Evolutionary conservation across 2,329 filamentous ascomycete genomes (phyloP).

Genomic region (Ustilaginoidea virens): DNA sequence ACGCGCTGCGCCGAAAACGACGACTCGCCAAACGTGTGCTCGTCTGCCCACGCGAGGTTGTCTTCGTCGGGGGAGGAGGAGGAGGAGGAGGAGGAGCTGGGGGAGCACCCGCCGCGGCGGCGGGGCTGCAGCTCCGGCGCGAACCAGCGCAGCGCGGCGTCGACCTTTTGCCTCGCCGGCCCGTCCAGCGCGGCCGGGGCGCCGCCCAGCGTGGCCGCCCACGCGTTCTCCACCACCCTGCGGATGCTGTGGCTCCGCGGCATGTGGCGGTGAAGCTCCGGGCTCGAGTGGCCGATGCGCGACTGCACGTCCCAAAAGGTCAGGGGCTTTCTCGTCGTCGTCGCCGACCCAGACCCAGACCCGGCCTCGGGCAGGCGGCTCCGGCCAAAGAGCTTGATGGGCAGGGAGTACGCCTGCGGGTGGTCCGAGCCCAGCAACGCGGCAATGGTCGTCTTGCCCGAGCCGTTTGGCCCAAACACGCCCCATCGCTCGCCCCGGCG

Average conservation of each 20-base stretch:
- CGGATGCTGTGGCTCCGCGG: slow-evolving; percentile 61
- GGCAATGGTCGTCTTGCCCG: slow-evolving; percentile 88
- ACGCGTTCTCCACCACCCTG: slow-evolving; percentile 68
- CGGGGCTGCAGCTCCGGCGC: slow-evolving; percentile 56
- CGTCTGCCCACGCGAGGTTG: slow-evolving; percentile 46
- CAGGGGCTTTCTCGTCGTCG: too few species aligned
- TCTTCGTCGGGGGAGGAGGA: too few species aligned
- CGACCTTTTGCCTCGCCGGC: slow-evolving; percentile 42
- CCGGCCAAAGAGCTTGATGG: slow-evolving; percentile 72
- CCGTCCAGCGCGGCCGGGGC: slow-evolving; percentile 49
- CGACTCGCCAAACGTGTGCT: slow-evolving; percentile 54
- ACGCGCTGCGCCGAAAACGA: slow-evolving; percentile 75
- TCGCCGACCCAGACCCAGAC: too few species aligned
- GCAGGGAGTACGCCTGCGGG: slow-evolving; percentile 81
- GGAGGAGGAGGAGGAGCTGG: too few species aligned
- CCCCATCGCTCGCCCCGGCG: slow-evolving; percentile 77
- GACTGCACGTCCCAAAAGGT: slow-evolving; percentile 88
- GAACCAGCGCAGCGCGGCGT: slow-evolving; percentile 63
- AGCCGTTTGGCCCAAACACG: slow-evolving; percentile 85
- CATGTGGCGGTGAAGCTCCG: slow-evolving; percentile 88
- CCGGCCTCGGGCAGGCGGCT: slow-evolving; percentile 63
- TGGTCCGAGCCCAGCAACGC: slow-evolving; percentile 92
- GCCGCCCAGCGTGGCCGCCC: slow-evolving; percentile 71
- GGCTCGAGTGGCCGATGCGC: slow-evolving; percentile 82
- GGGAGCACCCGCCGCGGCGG: slow-evolving; percentile 9